phyloP scores from a whole-genome alignment of 306 rosid species.

The Hippophae gyantsensis region DNA sequence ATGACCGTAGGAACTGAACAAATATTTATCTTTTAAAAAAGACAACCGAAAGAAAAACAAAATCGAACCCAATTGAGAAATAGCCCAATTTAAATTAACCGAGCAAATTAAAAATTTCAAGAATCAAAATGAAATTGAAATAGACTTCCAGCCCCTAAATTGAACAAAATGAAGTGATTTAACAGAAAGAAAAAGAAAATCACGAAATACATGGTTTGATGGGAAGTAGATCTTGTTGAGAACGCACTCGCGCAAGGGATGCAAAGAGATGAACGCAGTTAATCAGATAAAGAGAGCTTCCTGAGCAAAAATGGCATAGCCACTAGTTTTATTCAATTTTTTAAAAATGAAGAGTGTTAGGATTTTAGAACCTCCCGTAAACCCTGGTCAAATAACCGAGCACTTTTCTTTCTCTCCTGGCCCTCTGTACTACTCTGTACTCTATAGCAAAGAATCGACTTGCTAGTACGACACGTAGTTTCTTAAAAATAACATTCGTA shows the following conservation, averaged over 20 bases:
- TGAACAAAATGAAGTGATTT: no score
- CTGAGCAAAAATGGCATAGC: conserved; percentile 48
- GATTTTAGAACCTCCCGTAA: conserved; percentile 17
- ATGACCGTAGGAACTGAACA: no score
- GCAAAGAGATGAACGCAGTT: conserved; percentile 65
- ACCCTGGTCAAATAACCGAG: neutral
- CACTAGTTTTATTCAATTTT: conserved; percentile 34
- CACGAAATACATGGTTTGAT: neutral
- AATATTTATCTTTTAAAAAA: no score
- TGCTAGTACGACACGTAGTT: neutral
- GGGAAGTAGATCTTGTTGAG: conserved; percentile 45
- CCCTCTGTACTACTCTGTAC: neutral
- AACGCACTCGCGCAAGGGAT: conserved; percentile 61
- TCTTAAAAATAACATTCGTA: neutral
- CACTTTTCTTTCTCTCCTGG: neutral
- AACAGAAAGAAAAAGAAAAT: no score
- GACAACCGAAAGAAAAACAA: no score
- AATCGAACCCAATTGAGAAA: no score
- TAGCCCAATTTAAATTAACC: no score
- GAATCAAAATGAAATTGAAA: no score
- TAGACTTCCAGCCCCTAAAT: no score
- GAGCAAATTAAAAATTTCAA: no score
- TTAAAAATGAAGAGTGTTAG: neutral
- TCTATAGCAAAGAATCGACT: neutral
- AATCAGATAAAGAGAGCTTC: conserved; percentile 63